Conservation (phyloP, 2,329 filamentous ascomycete species). For the Xylariaceae sp. region DNA sequence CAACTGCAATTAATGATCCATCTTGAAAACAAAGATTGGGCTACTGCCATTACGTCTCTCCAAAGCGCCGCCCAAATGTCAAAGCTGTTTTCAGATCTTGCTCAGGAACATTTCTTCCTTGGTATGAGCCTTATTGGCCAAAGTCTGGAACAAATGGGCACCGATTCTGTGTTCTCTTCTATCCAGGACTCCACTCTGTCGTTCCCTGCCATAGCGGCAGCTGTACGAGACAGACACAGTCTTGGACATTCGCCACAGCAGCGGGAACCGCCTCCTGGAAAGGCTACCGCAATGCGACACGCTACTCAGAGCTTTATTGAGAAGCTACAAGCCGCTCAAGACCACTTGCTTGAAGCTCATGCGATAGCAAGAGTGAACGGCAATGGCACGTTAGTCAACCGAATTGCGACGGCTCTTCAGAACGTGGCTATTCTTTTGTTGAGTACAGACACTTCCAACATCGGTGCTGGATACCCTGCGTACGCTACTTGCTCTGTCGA, state of each 20-base stretch:
- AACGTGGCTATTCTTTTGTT: slow-evolving; percentile 64
- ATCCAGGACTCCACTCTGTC: slow-evolving; percentile 91
- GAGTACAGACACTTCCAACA: slow-evolving; percentile 50
- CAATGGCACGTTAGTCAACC: slow-evolving; percentile 58
- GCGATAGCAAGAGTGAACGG: slow-evolving; percentile 49
- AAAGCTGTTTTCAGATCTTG: slow-evolving; percentile 37
- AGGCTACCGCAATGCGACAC: slow-evolving; percentile 23
- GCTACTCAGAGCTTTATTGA: slow-evolving; percentile 49
- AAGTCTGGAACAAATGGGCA: slow-evolving; percentile 67
- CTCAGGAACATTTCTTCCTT: slow-evolving; percentile 55
- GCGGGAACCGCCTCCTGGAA: slow-evolving; percentile 33
- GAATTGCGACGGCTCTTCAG: slow-evolving; percentile 59
- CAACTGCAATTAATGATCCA: slow-evolving; percentile 43
- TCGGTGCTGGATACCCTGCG: slow-evolving; percentile 46
- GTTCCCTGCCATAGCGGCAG: slow-evolving; percentile 62
- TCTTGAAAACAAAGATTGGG: slow-evolving; percentile 52
- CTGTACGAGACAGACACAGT: slow-evolving; percentile 36
- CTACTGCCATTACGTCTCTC: slow-evolving; percentile 54
- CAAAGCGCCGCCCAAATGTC: slow-evolving; percentile 45
- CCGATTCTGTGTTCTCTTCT: slow-evolving; percentile 81
- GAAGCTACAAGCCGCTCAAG: slow-evolving; percentile 61
- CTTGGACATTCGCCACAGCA: slow-evolving; percentile 35
- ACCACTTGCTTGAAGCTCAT: slow-evolving; percentile 62
- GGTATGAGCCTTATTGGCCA: slow-evolving; percentile 66
- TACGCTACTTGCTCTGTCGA: slow-evolving; percentile 64